A percentile compares a stretch with the other conserved stretches of the same genome.
phyloP scores from a whole-genome alignment of 768 basidiomycete species.

The Rhodotorula diobovata region DNA sequence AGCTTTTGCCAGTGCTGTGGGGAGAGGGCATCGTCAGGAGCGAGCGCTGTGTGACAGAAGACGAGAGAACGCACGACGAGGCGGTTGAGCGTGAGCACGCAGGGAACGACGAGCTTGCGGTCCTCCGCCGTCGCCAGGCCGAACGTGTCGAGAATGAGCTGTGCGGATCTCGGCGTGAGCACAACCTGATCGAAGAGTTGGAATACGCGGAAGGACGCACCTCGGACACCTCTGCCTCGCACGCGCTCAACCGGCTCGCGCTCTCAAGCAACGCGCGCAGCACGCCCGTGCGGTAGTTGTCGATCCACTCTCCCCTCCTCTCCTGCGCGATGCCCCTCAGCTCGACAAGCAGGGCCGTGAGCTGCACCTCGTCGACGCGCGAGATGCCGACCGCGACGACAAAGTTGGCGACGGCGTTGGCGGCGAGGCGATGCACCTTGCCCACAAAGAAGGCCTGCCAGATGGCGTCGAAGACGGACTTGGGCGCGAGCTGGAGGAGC shows the following conservation, averaged over 20 bases:
- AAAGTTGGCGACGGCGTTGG: constrained; percentile 91
- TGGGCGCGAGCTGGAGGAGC: constrained; percentile 62
- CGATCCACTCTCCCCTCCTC: constrained; percentile 52
- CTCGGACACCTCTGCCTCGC: constrained; percentile 56
- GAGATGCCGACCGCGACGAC: constrained; percentile 76
- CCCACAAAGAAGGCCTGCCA: constrained; percentile 76
- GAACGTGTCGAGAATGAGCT: constrained; percentile 64
- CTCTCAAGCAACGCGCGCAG: constrained; percentile 71
- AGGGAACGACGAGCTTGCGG: constrained; percentile 59
- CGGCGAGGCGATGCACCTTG: constrained; percentile 64
- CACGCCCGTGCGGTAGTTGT: constrained; percentile 69
- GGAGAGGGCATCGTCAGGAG: neutral
- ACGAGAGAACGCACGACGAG: constrained; percentile 44
- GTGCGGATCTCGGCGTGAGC: neutral
- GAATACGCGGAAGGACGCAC: constrained; percentile 48
- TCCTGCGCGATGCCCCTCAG: constrained; percentile 56
- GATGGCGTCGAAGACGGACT: constrained; percentile 58
- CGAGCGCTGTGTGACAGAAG: neutral
- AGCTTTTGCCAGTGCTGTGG: constrained; percentile 33
- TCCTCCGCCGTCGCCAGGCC: constrained; percentile 56
- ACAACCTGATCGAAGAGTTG: neutral
- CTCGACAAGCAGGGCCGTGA: constrained; percentile 60
- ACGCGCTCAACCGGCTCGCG: constrained; percentile 53
- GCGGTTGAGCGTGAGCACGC: constrained; percentile 56
- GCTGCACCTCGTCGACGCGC: constrained; percentile 57